A percentile compares a stretch with the other conserved stretches of the same genome.
phyloP scores from a whole-genome alignment of 2,329 filamentous ascomycete species.

The Phialophora macrospora region DNA sequence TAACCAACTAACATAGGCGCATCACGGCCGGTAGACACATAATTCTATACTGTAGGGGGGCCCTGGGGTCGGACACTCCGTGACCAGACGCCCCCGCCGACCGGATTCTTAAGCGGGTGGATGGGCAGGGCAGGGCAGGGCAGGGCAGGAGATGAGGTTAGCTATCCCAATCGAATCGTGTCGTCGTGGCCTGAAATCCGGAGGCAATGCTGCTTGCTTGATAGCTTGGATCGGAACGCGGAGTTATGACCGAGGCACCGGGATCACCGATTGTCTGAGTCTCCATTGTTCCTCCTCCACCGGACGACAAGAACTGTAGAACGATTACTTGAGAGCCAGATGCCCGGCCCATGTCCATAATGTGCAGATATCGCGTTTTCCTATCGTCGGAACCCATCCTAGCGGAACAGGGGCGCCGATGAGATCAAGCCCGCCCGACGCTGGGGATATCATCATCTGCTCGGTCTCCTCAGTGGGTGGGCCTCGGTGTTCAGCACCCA shows the following conservation, averaged over 20 bases:
- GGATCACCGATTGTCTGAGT: background rate
- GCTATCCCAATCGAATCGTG: background rate
- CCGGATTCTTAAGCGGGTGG: background rate
- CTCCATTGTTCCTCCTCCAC: background rate
- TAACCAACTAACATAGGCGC: no score
- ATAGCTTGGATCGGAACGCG: background rate
- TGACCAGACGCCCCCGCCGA: background rate
- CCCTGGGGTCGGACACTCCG: no score
- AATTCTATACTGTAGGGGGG: background rate
- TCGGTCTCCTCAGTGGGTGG: slow-evolving; percentile 34
- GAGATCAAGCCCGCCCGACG: background rate
- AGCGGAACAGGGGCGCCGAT: background rate
- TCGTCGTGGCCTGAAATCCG: background rate
- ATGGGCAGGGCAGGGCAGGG: no score
- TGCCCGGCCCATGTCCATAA: background rate
- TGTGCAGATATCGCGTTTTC: background rate
- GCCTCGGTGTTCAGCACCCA: slow-evolving; percentile 59
- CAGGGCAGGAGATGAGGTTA: background rate
- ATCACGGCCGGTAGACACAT: no score
- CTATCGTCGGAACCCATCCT: background rate
- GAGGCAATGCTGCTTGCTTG: background rate
- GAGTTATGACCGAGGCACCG: background rate
- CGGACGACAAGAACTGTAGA: background rate
- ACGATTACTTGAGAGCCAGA: background rate
- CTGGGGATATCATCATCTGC: slow-evolving; percentile 5